These are phyloP conservation scores for Sequoia sempervirens DNA, from an alignment of 75 land plant species.

Conservation along the genomic window DNA sequence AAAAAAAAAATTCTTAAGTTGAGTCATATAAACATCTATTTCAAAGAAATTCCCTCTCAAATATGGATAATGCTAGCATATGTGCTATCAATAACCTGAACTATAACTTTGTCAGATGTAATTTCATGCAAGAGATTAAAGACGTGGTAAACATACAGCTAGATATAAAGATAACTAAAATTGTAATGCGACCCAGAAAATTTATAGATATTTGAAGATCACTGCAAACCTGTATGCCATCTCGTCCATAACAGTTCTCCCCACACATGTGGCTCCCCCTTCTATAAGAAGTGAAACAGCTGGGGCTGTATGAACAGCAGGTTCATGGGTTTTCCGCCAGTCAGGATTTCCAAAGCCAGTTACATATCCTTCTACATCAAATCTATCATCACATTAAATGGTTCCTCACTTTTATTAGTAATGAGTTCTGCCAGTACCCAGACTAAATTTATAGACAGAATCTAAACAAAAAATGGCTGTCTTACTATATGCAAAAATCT, in stretches of 20 bases:
- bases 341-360: slow-evolving; percentile 88
- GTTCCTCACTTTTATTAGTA: neutral
- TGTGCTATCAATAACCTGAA: neutral
- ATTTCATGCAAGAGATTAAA: neutral
- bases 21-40: neutral
- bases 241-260: slow-evolving; percentile 90
- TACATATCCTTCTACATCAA: slow-evolving; percentile 74
- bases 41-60: neutral
- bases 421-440: neutral
- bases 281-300: slow-evolving; percentile 40
- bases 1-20: neutral
- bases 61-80: neutral
- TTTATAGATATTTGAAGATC: neutral
- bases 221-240: slow-evolving; percentile 73
- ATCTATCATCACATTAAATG: slow-evolving; percentile 35
- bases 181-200: neutral
- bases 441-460: neutral
- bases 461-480: neutral
- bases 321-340: slow-evolving; percentile 72
- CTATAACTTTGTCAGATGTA: neutral
- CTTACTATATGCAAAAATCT: neutral
- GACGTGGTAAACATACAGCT: neutral
- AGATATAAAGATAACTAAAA: neutral
- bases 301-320: slow-evolving; percentile 58
- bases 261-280: slow-evolving; percentile 75